These are phyloP conservation scores for Babesia bigemina DNA, from an alignment of 169 alveolate genomes.

Conservation along the genomic window DNA sequence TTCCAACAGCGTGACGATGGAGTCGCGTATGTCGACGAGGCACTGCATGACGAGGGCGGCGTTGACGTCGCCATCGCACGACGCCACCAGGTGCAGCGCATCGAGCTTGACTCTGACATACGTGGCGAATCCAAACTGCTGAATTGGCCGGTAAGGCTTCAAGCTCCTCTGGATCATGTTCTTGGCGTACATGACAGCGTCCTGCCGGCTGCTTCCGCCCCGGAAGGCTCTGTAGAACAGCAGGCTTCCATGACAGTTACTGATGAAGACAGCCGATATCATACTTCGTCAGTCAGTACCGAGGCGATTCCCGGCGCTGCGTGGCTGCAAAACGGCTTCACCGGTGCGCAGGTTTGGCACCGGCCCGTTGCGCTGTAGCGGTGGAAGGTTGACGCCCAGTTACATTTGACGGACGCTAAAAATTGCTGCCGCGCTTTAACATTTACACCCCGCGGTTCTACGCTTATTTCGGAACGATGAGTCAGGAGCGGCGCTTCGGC, in stretches of 20 bases:
- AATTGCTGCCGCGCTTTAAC: too few species aligned
- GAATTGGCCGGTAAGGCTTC: slow-evolving; percentile 16
- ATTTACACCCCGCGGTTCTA: too few species aligned
- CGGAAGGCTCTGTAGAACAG: slow-evolving; percentile 43
- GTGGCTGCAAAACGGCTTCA: not conserved
- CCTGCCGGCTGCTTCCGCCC: slow-evolving; percentile 58
- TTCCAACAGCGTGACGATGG: slow-evolving; percentile 15
- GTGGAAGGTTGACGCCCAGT: too few species aligned
- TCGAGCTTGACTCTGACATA: slow-evolving; percentile 29
- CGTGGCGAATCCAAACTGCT: slow-evolving; percentile 38
- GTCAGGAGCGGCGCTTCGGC: too few species aligned
- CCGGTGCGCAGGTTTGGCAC: too few species aligned
- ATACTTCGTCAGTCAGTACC: slow-evolving; percentile 6
- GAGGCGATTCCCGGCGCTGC: not conserved
- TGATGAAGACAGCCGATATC: slow-evolving; percentile 62
- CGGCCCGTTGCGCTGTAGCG: too few species aligned
- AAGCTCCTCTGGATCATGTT: slow-evolving; percentile 5
- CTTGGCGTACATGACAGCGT: slow-evolving; percentile 44
- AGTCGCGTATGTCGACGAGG: slow-evolving; percentile 26
- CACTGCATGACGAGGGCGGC: slow-evolving; percentile 32
- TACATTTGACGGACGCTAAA: too few species aligned
- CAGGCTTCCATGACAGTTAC: slow-evolving; percentile 29
- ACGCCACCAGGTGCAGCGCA: slow-evolving; percentile 37
- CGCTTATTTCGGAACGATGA: too few species aligned
- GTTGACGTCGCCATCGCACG: slow-evolving; percentile 42